Evolutionary conservation across 2,329 filamentous ascomycete species (phyloP).

Genomic region (Ascosphaera aggregata): DNA sequence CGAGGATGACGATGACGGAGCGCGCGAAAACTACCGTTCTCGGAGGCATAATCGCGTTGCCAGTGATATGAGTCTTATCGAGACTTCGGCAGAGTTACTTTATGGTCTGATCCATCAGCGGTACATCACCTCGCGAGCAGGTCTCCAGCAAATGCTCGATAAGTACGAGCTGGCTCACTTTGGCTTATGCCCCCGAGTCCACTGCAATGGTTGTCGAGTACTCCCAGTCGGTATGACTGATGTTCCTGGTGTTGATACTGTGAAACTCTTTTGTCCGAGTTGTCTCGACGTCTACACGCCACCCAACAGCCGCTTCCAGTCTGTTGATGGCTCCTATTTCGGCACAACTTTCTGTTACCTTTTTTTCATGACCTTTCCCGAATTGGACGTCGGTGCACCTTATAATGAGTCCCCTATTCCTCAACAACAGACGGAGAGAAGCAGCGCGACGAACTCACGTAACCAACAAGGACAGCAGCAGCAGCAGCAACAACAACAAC

Average conservation of each 20-base stretch:
- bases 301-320: constrained; percentile 91
- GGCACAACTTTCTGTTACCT: constrained; percentile 91
- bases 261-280: constrained; percentile 93
- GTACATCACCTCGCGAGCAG: constrained; percentile 88
- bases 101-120: constrained; percentile 97
- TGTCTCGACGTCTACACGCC: constrained; percentile 95
- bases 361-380: constrained; percentile 96
- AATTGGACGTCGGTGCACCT: constrained; percentile 57
- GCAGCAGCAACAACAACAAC: constrained; percentile 9
- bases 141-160: constrained; percentile 97
- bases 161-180: constrained; percentile 98
- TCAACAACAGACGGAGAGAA: constrained; percentile 7
- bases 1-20: constrained; percentile 43
- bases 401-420: constrained; percentile 31
- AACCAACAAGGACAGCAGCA: constrained; percentile 12
- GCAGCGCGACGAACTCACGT: constrained; percentile 7
- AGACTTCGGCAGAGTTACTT: constrained; percentile 91
- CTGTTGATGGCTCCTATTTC: constrained; percentile 94
- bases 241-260: constrained; percentile 86
- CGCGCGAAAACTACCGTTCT: constrained; percentile 25
- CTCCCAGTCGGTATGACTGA: constrained; percentile 86
- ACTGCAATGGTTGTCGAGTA: constrained; percentile 75
- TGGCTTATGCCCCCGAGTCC: constrained; percentile 79
- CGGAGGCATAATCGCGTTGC: constrained; percentile 68
- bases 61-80: constrained; percentile 83